phyloP scores from a whole-genome alignment of 352 stramenopile species.

The Pythium vanterpoolii region DNA sequence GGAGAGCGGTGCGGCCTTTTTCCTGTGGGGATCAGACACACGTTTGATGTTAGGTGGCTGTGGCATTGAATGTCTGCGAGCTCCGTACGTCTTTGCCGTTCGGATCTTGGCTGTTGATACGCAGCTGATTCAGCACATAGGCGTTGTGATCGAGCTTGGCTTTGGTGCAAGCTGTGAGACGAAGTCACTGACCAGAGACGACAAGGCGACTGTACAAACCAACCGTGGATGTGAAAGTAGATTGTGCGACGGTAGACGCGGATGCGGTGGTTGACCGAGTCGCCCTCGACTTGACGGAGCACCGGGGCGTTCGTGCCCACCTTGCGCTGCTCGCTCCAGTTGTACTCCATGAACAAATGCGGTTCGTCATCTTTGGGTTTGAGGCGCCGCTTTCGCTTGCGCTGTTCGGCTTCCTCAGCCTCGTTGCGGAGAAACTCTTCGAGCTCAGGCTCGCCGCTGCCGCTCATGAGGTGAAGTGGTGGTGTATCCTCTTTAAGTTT shows the following conservation, averaged over 20 bases:
- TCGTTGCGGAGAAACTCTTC: conserved; percentile 56
- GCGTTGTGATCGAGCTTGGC: conserved; percentile 71
- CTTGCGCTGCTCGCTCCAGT: conserved; percentile 56
- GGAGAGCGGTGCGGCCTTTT: conserved; percentile 66
- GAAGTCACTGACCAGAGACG: not conserved
- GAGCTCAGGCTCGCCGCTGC: conserved; percentile 34
- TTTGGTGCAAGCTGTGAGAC: conserved; percentile 9
- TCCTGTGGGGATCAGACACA: conserved; percentile 52
- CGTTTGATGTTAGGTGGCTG: too few species aligned
- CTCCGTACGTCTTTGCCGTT: conserved; percentile 66
- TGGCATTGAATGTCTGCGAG: not conserved
- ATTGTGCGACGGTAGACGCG: conserved; percentile 66
- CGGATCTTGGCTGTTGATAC: conserved; percentile 57
- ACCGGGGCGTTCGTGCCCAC: conserved; percentile 57
- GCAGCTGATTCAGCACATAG: conserved; percentile 59
- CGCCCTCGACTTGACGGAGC: conserved; percentile 65
- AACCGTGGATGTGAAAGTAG: conserved; percentile 78
- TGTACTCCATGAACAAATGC: conserved; percentile 75
- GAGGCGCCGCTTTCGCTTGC: conserved; percentile 31
- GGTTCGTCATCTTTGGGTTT: conserved; percentile 35
- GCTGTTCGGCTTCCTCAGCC: conserved; percentile 29
- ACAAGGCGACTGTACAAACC: not conserved
- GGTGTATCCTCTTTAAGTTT: not conserved
- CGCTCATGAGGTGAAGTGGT: conserved; percentile 8
- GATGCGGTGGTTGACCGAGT: conserved; percentile 65